Base-by-base conservation (phyloP, 352 stramenopile species). In the Globisporangium acanthophoron region DNA sequence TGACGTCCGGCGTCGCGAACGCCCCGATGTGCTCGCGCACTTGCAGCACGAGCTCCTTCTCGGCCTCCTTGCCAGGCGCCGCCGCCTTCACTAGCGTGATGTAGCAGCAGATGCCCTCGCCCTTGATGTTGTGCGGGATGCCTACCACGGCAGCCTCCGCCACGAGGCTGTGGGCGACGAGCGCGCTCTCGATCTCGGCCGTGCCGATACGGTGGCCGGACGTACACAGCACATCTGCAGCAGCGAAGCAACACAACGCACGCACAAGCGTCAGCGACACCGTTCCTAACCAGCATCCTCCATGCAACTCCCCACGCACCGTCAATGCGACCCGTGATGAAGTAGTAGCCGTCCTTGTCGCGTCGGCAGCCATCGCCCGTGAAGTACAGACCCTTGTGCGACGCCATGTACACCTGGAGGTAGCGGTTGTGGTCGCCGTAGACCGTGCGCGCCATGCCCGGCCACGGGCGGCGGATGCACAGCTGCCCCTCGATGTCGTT, bases 271-370 rank as follows among this genome's bases (percentile, higher is more conserved):
- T 65, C 46, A 65, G 46, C 24, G 7, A 51, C 21, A 7, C 8
- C 37, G 33, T 5, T 37, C n/a, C 13, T 24, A 18, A 2, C 0
- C 35, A 61, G 24, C 33, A 46, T 8, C n/a, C 0, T 15, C 35
- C 18, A 39, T 2, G 15, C 11, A 44, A 0, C 46, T 54, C 52
- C 49, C 40, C 21, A 20, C 57, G 24, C 61, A 80, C 71, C 72
- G 71, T 99, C 96, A 47, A 99, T 97, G 55, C 97, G 91, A 3
- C 97, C 97, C 44, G 96, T 99, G 69, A 99, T 99, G 70, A 97
- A 99, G 76, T 98, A 97, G 76, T 97, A 99, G 39, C 97, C 97
- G 65, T 99, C 96, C 54, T 84, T 80, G 65, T 98, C 93, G 33
- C 90, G 80, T 40, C 71, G 73, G 60, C 71, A 86, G 29, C 93